Evolutionary conservation across 257 asterid genomes (phyloP), one percentile per base, ranked within the genome.

Genomic region (Primulina tabacum): DNA sequence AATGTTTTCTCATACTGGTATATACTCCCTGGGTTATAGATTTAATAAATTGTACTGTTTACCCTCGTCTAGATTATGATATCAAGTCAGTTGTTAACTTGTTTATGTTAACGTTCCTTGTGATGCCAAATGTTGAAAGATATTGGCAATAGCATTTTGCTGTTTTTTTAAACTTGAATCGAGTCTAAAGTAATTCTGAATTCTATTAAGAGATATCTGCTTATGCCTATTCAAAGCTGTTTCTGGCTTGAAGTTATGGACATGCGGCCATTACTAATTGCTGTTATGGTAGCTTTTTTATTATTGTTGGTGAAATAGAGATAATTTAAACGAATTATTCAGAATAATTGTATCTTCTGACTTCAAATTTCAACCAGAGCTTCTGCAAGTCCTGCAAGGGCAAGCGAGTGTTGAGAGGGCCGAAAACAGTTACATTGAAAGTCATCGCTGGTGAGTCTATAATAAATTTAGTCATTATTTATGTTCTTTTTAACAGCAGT

Each of bases 311-410:
- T 65, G 63, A 34, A 5, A 12, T 30, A 7, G 34, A 28, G 47
- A 7, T 58, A 21, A 40, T 32, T 53, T 20, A 43, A 21, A 28
- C 47, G 16, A 35, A 29, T 29, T 72, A 65, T 58, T 60, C 16
- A 38, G 61, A 17, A n/a, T 14, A 34, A 71, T 71, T 35, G 59
- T 50, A 11, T 83, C 53, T 71, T 57, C 71, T 74, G 72, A 56
- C 65, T 69, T 61, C 65, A 56, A 65, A 28, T 65, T 71, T 79
- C 79, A 66, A 70, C 69, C 86, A 92, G 98, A 82, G 79, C 80
- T 76, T 85, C 77, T 92, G 98, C 90, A 88, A 86, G 83, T 79
- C 96, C 62, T 92, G 98, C 88, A 83, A 78, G 78, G 98, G 98
- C 56, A 83, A 79, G 64, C 86, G 95, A 37, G 90, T 90, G 34